Evolutionary conservation across 2,329 filamentous ascomycete genomes (phyloP), one percentile per base, ranked within the genome.

Genomic region (Fusarium tricinctum): DNA sequence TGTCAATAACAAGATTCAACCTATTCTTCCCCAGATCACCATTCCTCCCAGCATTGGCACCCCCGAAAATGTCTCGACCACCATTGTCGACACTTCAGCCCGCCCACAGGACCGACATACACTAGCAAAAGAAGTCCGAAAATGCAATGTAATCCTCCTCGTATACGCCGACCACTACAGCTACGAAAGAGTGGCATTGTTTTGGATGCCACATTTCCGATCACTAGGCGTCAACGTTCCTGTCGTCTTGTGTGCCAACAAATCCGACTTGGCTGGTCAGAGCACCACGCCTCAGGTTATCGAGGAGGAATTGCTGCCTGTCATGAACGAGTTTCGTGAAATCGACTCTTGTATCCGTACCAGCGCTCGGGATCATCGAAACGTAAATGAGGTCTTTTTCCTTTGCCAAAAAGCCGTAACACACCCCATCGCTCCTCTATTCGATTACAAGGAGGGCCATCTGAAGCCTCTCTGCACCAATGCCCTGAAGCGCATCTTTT

Each of bases 101-200:
- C 88, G 97, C 12, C 96, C 96, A 1, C 94, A 97, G 79, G 95
- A 99, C 77, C 91, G 96, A 71, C 92, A 91, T 62, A 94, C 91
- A 19, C 85, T 99, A 61, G 91, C 94, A 65, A 96, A 96, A 78
- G 96, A 98, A 81, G 94, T 99, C 66, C 90, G 96, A 69, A 97
- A 97, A 79, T 96, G 92, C 75, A 99, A 97, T 78, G 95, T 97
- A 71, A 98, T 99, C 69, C 86, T 98, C 19, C 88, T 99, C 43
- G 94, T 99, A 55, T 99, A 99, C 80, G 94, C 94, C 70, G 96
- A 99, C 78, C 95, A 98, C 81, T 99, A 99, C 83, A 98, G 94
- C 85, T 99, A 98, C 82, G 96, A 99, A 78, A 87, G 96, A 38
- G 94, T 99, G 5, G 96, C 95, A 5, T 85, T 99, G 45, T 99